Conservation (phyloP, 2,329 filamentous ascomycete species). For the Ceratocystis huliohia region DNA sequence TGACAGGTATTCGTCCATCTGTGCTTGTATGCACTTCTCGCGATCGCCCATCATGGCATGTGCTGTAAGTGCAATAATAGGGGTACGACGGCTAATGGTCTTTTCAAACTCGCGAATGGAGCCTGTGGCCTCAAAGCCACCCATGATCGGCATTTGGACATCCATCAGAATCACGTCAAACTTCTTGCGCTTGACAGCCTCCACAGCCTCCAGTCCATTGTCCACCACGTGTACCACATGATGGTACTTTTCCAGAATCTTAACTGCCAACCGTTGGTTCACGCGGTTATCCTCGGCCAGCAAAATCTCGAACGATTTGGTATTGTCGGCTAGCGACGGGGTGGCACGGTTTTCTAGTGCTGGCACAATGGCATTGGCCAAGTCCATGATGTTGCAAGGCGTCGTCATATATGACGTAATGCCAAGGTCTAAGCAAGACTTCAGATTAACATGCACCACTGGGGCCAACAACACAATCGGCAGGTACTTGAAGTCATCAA, state of each 20-base stretch:
- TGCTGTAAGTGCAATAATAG: conserved; percentile 91
- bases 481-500: conserved; percentile 95
- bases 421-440: conserved; percentile 84
- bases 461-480: conserved; percentile 88
- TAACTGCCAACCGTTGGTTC: conserved; percentile 89
- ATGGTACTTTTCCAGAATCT: conserved; percentile 95
- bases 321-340: conserved; percentile 82
- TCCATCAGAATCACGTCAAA: conserved; percentile 99
- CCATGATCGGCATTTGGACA: conserved; percentile 99
- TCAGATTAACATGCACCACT: conserved; percentile 78
- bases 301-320: conserved; percentile 87
- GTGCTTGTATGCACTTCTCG: conserved; percentile 94
- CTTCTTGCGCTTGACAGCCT: conserved; percentile 79
- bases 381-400: conserved; percentile 82
- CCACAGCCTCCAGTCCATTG: conserved; percentile 85
- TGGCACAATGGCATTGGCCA: conserved; percentile 92
- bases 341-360: conserved; percentile 87
- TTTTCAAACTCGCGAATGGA: conserved; percentile 95
- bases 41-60: conserved; percentile 98
- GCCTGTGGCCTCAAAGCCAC: conserved; percentile 90
- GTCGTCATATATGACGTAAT: conserved; percentile 99
- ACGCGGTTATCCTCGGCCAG: conserved; percentile 95
- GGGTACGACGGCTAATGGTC: conserved; percentile 67
- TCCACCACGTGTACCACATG: conserved; percentile 85
- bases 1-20: conserved; percentile 98